A percentile compares a stretch with the other conserved stretches of the same genome.
phyloP scores from a whole-genome alignment of 441 rosid genomes.

The Croton setiger region DNA sequence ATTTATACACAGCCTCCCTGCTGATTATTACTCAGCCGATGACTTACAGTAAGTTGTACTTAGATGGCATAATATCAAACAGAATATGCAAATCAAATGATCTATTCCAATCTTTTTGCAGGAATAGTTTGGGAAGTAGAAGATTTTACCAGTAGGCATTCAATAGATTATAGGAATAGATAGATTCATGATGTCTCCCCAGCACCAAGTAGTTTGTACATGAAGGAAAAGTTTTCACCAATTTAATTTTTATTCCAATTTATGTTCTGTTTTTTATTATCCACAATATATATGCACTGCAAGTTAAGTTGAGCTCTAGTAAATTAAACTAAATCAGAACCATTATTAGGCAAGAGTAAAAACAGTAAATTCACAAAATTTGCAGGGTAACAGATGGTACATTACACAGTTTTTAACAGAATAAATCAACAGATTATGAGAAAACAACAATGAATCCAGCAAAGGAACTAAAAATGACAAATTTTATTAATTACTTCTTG shows the following conservation, averaged over 20 bases:
- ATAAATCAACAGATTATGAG: conserved; percentile 6
- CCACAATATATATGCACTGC: too few species aligned
- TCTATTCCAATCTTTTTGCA: not conserved
- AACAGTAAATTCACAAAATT: conserved; percentile 4
- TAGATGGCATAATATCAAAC: not conserved
- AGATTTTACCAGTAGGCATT: not conserved
- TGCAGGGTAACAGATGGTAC: conserved; percentile 11
- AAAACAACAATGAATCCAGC: not conserved
- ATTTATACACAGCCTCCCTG: conserved; percentile 70
- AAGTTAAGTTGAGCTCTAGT: too few species aligned
- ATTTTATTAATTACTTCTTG: conserved; percentile 39
- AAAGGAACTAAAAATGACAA: conserved; percentile 6
- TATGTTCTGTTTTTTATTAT: too few species aligned
- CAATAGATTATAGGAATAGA: not conserved
- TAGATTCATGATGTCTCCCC: not conserved
- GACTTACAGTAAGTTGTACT: conserved; percentile 30
- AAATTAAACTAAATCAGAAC: too few species aligned
- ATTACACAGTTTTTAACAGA: conserved; percentile 9
- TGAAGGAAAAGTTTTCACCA: not conserved
- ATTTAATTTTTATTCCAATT: not conserved
- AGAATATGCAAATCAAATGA: not conserved
- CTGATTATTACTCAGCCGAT: conserved; percentile 78
- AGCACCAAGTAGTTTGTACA: not conserved
- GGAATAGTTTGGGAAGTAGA: not conserved
- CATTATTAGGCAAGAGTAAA: not conserved